Conservation (phyloP, 805 yeast genomes). For the Schwanniomyces polymorphus region DNA sequence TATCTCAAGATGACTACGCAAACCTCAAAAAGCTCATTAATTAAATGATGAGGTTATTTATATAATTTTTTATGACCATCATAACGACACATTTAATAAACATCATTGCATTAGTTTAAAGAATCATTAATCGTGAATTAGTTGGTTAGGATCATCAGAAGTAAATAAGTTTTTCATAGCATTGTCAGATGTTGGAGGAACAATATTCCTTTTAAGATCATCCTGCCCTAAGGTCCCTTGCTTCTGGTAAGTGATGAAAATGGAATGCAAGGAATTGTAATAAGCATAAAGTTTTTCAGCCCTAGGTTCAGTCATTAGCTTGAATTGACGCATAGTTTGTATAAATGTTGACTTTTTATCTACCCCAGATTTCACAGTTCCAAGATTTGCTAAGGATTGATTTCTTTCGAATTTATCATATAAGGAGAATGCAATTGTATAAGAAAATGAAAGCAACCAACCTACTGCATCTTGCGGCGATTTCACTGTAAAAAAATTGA, state of each 20-base stretch:
- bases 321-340: slow-evolving; percentile 56
- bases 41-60: slow-evolving; percentile 17
- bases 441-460: slow-evolving; percentile 59
- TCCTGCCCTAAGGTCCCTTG: slow-evolving; percentile 37
- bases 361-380: slow-evolving; percentile 54
- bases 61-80: not conserved
- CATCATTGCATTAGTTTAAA: not conserved
- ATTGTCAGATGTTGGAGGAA: slow-evolving; percentile 51
- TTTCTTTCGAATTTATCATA: slow-evolving; percentile 59
- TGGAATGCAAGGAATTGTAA: slow-evolving; percentile 38
- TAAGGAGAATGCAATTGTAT: slow-evolving; percentile 51
- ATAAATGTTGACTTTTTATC: slow-evolving; percentile 46
- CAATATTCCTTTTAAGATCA: slow-evolving; percentile 42
- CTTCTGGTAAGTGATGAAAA: slow-evolving; percentile 24
- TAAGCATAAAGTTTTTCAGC: slow-evolving; percentile 45
- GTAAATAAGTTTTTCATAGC: slow-evolving; percentile 49
- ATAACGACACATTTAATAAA: not conserved
- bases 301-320: slow-evolving; percentile 53
- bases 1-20: slow-evolving; percentile 54
- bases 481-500: slow-evolving; percentile 52
- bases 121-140: slow-evolving; percentile 13
- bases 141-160: slow-evolving; percentile 51
- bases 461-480: slow-evolving; percentile 45
- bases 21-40: slow-evolving; percentile 12
- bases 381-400: slow-evolving; percentile 54